These are phyloP conservation scores for Cyclospora cayetanensis DNA, from an alignment of 169 alveolate species.

Conservation along the genomic window DNA sequence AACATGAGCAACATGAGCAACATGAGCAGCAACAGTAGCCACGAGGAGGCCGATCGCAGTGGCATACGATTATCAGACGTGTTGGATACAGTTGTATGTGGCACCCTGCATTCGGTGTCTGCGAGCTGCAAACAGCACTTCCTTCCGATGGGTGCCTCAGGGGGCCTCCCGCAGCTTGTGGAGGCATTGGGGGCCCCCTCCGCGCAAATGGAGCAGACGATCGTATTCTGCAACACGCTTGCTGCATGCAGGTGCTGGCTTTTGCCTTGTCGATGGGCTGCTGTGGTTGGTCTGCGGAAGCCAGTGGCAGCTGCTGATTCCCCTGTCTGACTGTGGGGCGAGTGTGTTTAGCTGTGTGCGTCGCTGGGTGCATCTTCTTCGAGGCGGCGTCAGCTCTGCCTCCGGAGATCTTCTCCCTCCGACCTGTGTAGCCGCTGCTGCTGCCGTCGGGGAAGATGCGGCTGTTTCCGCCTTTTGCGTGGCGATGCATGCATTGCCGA, in stretches of 20 bases:
- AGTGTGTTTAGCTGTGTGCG: no score
- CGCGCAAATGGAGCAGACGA: neutral
- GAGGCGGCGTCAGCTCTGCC: no score
- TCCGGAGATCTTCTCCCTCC: neutral
- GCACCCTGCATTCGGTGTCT: neutral
- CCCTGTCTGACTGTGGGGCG: neutral
- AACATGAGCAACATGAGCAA: neutral
- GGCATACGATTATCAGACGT: neutral
- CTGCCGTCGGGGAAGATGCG: no score
- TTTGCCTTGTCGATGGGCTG: neutral
- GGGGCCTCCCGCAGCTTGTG: neutral
- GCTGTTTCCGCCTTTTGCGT: no score
- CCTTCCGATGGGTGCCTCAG: neutral
- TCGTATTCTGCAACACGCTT: slow-evolving; percentile 68
- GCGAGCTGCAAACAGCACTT: neutral
- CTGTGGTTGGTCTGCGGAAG: neutral
- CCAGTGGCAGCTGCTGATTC: neutral
- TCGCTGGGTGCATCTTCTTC: no score
- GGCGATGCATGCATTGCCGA: neutral
- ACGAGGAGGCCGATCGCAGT: neutral
- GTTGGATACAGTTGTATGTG: neutral
- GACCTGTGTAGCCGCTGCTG: neutral
- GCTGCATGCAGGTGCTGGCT: slow-evolving; percentile 46
- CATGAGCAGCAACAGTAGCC: neutral
- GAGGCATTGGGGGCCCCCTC: neutral